Conservation (phyloP, 1,139 yeast genomes). For the Hansenula lynferdii region DNA sequence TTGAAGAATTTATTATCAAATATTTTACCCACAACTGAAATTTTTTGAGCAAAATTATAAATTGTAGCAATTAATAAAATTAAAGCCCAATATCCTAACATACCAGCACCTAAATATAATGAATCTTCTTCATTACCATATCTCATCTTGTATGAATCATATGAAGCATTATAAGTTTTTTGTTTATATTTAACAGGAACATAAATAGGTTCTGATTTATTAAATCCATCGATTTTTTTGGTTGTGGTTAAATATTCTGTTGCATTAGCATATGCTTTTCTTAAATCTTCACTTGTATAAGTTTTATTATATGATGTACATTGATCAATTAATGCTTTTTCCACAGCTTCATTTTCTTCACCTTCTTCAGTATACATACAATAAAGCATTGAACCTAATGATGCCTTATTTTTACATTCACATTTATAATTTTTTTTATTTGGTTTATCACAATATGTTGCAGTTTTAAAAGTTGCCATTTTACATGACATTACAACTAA, state of each 20-base stretch:
- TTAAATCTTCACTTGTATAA: slow-evolving; percentile 28
- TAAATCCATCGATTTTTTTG: slow-evolving; percentile 23
- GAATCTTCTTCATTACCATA: slow-evolving; percentile 35
- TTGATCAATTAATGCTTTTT: slow-evolving; percentile 7
- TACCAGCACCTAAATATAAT: slow-evolving; percentile 39
- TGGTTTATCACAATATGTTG: slow-evolving; percentile 12
- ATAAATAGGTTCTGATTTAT: slow-evolving; percentile 18
- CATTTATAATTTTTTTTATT: slow-evolving; percentile 2
- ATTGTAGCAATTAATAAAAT: slow-evolving; percentile 35
- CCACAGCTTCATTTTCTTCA: slow-evolving; percentile 4
- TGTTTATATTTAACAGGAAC: slow-evolving; percentile 22
- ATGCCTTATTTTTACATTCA: slow-evolving; percentile 13
- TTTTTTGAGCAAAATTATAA: slow-evolving; percentile 26
- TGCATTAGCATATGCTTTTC: slow-evolving; percentile 34
- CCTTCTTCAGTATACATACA: slow-evolving; percentile 13
- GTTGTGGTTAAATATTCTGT: slow-evolving; percentile 26
- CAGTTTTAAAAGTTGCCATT: slow-evolving; percentile 11
- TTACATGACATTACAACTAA: slow-evolving; percentile 16
- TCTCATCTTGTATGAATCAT: slow-evolving; percentile 25
- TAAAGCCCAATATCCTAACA: slow-evolving; percentile 41
- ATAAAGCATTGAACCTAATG: slow-evolving; percentile 15
- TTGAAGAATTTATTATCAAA: slow-evolving; percentile 1
- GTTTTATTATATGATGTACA: slow-evolving; percentile 7
- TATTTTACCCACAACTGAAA: slow-evolving; percentile 1
- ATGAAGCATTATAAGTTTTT: slow-evolving; percentile 29